Evolutionary conservation across 495 filamentous ascomycete genomes (phyloP).

Genomic region (Xylaria longipes): DNA sequence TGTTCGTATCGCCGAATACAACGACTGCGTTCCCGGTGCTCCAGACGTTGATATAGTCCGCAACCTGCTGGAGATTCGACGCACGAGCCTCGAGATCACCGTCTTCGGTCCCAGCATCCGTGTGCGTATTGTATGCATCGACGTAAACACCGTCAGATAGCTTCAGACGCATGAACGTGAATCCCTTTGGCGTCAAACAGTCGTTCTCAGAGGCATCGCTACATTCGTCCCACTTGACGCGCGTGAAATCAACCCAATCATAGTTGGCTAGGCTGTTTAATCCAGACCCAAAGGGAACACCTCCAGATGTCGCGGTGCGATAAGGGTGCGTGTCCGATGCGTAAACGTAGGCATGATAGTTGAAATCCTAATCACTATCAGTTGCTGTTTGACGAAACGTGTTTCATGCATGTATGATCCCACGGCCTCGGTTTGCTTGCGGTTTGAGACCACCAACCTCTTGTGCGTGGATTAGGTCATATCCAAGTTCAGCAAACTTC

Average conservation of each 20-base stretch:
- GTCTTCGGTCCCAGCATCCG: constrained; percentile 63
- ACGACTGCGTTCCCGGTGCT: constrained; percentile 64
- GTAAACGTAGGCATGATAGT: constrained; percentile 67
- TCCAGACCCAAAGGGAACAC: constrained; percentile 64
- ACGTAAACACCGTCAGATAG: constrained; percentile 52
- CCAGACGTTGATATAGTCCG: constrained; percentile 57
- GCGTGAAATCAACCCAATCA: constrained; percentile 60
- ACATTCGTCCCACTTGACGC: constrained; percentile 64
- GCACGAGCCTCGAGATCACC: constrained; percentile 58
- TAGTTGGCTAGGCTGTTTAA: constrained; percentile 66
- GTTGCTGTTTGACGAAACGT: background rate
- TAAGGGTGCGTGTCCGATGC: constrained; percentile 60
- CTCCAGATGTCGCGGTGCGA: constrained; percentile 65
- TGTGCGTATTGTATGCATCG: constrained; percentile 68
- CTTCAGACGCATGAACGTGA: constrained; percentile 63
- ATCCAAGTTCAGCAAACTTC: constrained; percentile 57
- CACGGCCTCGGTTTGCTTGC: constrained; percentile 1
- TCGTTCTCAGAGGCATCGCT: constrained; percentile 59
- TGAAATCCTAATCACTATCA: constrained; percentile 58
- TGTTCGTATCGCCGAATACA: constrained; percentile 66
- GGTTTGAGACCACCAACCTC: constrained; percentile 48
- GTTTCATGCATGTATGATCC: constrained; percentile 23
- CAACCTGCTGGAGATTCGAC: constrained; percentile 62
- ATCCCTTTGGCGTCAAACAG: constrained; percentile 71
- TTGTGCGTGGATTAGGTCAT: constrained; percentile 66